Percentiles rank a stretch among this genome's conserved stretches.
These are phyloP conservation scores for Metschnikowia orientalis DNA, from an alignment of 805 yeast species.

Conservation along the genomic window DNA sequence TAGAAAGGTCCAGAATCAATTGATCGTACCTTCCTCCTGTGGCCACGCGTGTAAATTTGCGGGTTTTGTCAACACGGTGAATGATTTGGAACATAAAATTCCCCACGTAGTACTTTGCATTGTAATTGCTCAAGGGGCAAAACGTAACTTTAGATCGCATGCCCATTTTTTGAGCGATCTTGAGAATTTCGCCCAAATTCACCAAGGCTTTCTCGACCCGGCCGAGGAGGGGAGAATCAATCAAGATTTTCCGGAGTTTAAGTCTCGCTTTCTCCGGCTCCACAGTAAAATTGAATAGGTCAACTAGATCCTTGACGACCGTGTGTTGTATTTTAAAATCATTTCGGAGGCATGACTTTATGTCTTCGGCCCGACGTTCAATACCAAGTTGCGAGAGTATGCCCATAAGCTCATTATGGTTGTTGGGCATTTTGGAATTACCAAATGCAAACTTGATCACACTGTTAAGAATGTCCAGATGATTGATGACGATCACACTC, in stretches of 20 bases:
- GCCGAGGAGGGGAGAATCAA: conserved; percentile 61
- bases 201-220: conserved; percentile 59
- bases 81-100: conserved; percentile 90
- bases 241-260: conserved; percentile 64
- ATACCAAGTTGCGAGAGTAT: conserved; percentile 74
- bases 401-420: conserved; percentile 61
- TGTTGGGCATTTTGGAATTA: conserved; percentile 55
- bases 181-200: conserved; percentile 58
- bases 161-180: conserved; percentile 53
- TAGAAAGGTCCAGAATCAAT: conserved; percentile 61
- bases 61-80: conserved; percentile 52
- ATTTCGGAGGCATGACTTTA: conserved; percentile 35
- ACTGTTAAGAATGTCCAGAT: conserved; percentile 71
- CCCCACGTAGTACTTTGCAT: conserved; percentile 68
- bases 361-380: conserved; percentile 59
- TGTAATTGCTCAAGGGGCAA: conserved; percentile 82
- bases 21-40: conserved; percentile 94
- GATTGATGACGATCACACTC: conserved; percentile 65
- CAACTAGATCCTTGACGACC: conserved; percentile 72
- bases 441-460: conserved; percentile 67
- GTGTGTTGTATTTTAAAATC: conserved; percentile 79
- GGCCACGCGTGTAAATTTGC: conserved; percentile 52
- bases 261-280: conserved; percentile 62
- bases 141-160: conserved; percentile 54
- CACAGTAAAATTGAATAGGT: conserved; percentile 65